Evolutionary conservation across 805 yeast genomes (phyloP).

Genomic region (Metschnikowia rubicola): DNA sequence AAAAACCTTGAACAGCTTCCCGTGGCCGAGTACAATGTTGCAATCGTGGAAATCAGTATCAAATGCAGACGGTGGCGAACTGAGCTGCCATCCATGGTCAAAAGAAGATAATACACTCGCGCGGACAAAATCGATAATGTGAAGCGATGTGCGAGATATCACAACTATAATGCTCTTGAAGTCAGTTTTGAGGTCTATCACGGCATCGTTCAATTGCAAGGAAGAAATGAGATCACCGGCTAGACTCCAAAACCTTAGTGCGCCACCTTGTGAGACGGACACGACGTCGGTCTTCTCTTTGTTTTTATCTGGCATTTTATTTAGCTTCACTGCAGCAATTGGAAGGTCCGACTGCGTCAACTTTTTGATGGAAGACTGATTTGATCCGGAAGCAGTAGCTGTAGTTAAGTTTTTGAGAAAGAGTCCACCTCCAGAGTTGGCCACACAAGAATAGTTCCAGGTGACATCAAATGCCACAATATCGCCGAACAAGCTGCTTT

Average conservation of each 20-base stretch:
- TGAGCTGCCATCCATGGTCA: conserved; percentile 18
- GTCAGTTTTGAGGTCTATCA: conserved; percentile 20
- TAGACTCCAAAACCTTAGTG: conserved; percentile 25
- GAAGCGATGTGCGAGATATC: conserved; percentile 16
- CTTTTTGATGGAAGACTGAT: conserved; percentile 20
- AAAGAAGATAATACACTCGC: conserved; percentile 8
- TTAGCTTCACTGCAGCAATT: conserved; percentile 21
- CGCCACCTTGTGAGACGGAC: conserved; percentile 24
- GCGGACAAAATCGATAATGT: conserved; percentile 19
- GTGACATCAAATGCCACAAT: conserved; percentile 23
- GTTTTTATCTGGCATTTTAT: conserved; percentile 22
- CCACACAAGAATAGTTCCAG: conserved; percentile 33
- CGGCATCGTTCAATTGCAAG: conserved; percentile 1
- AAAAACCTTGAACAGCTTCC: conserved; percentile 21
- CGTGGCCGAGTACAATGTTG: conserved; percentile 26
- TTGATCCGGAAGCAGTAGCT: conserved; percentile 28
- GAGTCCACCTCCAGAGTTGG: conserved; percentile 27
- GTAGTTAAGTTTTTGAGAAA: conserved; percentile 33
- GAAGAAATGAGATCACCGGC: conserved; percentile 2
- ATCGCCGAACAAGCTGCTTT: conserved; percentile 18
- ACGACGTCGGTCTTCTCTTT: conserved; percentile 26
- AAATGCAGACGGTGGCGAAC: conserved; percentile 4
- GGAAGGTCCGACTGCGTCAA: conserved; percentile 15
- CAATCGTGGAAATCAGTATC: conserved; percentile 34
- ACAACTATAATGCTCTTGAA: conserved; percentile 24